Evolutionary conservation across 2,329 filamentous ascomycete species (phyloP), one percentile per base, ranked within the genome.

Genomic region (Westerdykella ornata): DNA sequence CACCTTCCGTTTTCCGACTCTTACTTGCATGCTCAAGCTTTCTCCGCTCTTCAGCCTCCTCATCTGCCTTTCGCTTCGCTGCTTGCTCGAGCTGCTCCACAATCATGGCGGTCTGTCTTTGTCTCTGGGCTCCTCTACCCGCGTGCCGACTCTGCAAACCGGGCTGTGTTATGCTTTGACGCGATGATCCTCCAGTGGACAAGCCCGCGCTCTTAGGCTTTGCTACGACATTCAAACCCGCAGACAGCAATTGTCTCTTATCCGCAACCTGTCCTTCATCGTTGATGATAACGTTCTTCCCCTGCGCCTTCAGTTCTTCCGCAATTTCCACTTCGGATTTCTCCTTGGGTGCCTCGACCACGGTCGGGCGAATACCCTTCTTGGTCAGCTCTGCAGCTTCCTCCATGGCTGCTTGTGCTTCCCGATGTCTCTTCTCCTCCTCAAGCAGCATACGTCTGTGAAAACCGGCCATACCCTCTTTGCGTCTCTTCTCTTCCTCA

Each of bases 221-320:
- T 0, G 75, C 70, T 37, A 75, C 75, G 14, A 92, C 68, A 54
- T 94, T 94, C 38, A 94, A 72, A 18, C 86, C 86, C 5, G 85
- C 83, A 35, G 71, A 75, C 5, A 94, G 75, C 7, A 92, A 71
- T 61, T 92, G 82, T n/a, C 85, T 75, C 70, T 88, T 90, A 61
- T 94, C 86, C 18, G 87, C 82, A 1, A 92, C 81, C 59, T 89
- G 80, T 0, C 86, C 86, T 30, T 92, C 86, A 46, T 92, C 86
- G 55, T 90, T 90, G 54, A 90, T 67, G 6, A 80, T 76, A 30
- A 92, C 76, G 68, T 80, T 48, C 70, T 72, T 69, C 18, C 76
- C 77, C 49, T 73, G 79, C 30, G 77, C 74, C 40, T 82, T 82
- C 39, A 88, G 74, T 54, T 85, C 81, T 36, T 71, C 73, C 4